Conservation (phyloP, 805 yeast genomes). For the Lipomyces orientalis region DNA sequence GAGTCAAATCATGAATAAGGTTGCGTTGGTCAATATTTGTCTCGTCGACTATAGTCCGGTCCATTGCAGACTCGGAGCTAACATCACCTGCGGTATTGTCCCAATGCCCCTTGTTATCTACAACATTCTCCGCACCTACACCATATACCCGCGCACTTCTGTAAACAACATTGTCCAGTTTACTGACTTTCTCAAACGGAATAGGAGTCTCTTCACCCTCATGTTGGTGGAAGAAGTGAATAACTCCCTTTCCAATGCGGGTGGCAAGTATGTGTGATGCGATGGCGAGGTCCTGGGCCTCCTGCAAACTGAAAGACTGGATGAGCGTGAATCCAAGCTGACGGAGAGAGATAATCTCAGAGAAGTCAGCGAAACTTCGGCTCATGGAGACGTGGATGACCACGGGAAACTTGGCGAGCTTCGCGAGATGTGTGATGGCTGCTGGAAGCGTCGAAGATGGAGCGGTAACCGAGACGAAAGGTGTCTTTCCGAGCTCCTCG, state of each 20-base stretch:
- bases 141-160: slow-evolving; percentile 18
- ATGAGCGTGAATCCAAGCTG: slow-evolving; percentile 69
- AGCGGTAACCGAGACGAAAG: slow-evolving; percentile 56
- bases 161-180: slow-evolving; percentile 23
- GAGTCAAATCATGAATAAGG: slow-evolving; percentile 1
- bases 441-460: slow-evolving; percentile 61
- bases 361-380: slow-evolving; percentile 60
- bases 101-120: slow-evolving; percentile 35
- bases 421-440: slow-evolving; percentile 62
- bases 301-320: slow-evolving; percentile 64
- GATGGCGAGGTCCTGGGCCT: slow-evolving; percentile 59
- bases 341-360: slow-evolving; percentile 71
- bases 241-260: slow-evolving; percentile 58
- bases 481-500: slow-evolving; percentile 43
- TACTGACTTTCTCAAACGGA: slow-evolving; percentile 25
- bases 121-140: slow-evolving; percentile 25
- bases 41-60: slow-evolving; percentile 35
- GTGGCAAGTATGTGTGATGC: slow-evolving; percentile 65
- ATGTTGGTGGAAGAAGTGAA: slow-evolving; percentile 64
- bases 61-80: slow-evolving; percentile 9
- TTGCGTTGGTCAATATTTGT: slow-evolving; percentile 32
- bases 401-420: slow-evolving; percentile 50
- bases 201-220: slow-evolving; percentile 18
- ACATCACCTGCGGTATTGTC: slow-evolving; percentile 24
- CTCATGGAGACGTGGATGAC: slow-evolving; percentile 59